Conservation (phyloP, 768 basidiomycete species). For the Termitomyces sp. region DNA sequence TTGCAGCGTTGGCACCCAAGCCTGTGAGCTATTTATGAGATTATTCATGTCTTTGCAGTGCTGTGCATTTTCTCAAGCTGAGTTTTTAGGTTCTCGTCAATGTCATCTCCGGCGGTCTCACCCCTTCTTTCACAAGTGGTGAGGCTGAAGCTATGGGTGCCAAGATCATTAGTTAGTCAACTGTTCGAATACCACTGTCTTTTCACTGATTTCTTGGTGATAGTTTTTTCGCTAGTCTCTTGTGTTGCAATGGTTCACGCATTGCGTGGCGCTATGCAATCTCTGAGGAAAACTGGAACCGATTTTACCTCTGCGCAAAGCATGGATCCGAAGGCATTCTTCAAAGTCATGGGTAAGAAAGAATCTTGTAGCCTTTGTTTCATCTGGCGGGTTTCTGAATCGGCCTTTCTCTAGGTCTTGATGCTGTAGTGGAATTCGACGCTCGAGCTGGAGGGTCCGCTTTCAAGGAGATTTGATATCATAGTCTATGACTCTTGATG, state of each 20-base stretch:
- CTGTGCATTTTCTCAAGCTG: background rate
- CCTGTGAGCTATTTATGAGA: conserved; percentile 38
- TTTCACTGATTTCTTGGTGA: background rate
- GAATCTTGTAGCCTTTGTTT: conserved; percentile 9
- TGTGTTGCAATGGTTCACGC: conserved; percentile 76
- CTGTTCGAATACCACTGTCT: background rate
- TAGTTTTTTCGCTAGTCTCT: conserved; percentile 75
- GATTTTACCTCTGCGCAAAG: conserved; percentile 57
- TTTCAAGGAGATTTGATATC: conserved; percentile 44
- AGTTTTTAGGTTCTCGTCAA: conserved; percentile 60
- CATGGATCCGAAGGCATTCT: conserved; percentile 78
- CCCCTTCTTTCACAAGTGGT: conserved; percentile 66
- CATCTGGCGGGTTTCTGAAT: background rate
- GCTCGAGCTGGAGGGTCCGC: conserved; percentile 56
- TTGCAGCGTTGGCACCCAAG: conserved; percentile 66
- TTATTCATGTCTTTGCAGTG: background rate
- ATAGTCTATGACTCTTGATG: background rate
- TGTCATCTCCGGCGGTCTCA: conserved; percentile 75
- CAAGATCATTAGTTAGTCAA: conserved; percentile 68
- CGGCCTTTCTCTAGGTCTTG: conserved; percentile 35
- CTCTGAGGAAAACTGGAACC: conserved; percentile 74
- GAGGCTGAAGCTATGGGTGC: conserved; percentile 71
- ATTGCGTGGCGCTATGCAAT: conserved; percentile 74
- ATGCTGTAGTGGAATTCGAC: conserved; percentile 53
- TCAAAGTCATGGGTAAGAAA: conserved; percentile 67